A percentile compares a stretch with the other conserved stretches of the same genome.
These are phyloP conservation scores for Fusarium siculi DNA, from an alignment of 2,329 filamentous ascomycete species.

Conservation along the genomic window DNA sequence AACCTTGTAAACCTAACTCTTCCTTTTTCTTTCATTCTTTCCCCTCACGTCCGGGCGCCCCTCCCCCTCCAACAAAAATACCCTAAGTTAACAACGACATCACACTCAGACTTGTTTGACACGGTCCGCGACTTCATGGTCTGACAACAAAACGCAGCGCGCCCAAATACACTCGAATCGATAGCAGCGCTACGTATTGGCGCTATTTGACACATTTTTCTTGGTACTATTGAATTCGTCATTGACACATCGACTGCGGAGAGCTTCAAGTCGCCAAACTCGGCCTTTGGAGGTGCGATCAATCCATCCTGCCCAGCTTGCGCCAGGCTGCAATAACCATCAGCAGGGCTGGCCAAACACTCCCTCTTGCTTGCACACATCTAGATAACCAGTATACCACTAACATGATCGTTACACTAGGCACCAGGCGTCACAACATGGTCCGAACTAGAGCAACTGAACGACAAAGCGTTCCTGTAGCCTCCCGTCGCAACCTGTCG, in stretches of 20 bases:
- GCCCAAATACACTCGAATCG: background rate
- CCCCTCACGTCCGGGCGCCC: background rate
- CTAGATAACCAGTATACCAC: background rate
- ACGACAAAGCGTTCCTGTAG: slow-evolving; percentile 12
- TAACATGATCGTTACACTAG: slow-evolving; percentile 18
- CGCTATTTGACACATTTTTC: background rate
- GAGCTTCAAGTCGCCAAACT: background rate
- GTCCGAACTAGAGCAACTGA: slow-evolving; percentile 44
- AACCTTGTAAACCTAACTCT: background rate
- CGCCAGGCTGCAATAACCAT: slow-evolving; percentile 9
- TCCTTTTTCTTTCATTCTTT: background rate
- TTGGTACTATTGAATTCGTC: background rate
- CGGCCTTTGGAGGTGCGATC: slow-evolving; percentile 28
- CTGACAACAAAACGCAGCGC: background rate
- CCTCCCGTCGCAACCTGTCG: slow-evolving; percentile 40
- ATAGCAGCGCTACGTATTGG: background rate
- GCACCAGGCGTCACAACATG: slow-evolving; percentile 33
- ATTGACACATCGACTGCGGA: background rate
- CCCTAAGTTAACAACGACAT: slow-evolving; percentile 33
- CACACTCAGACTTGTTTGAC: background rate
- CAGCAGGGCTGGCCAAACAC: background rate
- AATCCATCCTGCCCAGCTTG: slow-evolving; percentile 15
- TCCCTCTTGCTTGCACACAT: background rate
- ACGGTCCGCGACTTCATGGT: background rate
- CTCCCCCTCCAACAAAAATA: slow-evolving; percentile 33